These are phyloP conservation scores for Cinchona pubescens DNA, from an alignment of 257 asterid species.

Conservation along the genomic window DNA sequence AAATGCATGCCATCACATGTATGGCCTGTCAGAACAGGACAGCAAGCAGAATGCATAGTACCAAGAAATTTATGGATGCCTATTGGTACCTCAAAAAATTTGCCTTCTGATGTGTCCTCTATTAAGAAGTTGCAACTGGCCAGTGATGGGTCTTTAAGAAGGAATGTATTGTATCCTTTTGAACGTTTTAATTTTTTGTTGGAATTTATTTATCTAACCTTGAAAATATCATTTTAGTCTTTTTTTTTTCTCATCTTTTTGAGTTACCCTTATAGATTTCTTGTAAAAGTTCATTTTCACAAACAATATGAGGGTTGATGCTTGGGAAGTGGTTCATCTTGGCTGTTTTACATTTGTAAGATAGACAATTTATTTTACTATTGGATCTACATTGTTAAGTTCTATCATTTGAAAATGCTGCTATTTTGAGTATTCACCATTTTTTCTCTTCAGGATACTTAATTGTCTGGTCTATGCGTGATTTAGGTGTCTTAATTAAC, in stretches of 20 bases:
- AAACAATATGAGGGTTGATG: neutral
- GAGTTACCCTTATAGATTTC: neutral
- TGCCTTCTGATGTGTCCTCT: constrained; percentile 73
- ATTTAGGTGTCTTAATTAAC: neutral
- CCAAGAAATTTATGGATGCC: constrained; percentile 48
- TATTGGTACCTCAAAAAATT: constrained; percentile 19
- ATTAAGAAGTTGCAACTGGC: constrained; percentile 43
- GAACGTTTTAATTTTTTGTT: neutral
- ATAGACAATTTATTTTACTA: neutral
- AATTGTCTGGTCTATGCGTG: neutral
- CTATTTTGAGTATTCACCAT: neutral
- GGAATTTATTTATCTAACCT: neutral
- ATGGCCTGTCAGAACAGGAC: constrained; percentile 50
- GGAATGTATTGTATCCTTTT: constrained; percentile 74
- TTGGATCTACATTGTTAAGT: neutral
- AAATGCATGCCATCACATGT: constrained; percentile 39
- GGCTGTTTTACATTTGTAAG: neutral
- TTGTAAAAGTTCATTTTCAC: no score
- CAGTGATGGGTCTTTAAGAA: constrained; percentile 32
- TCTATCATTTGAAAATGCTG: neutral
- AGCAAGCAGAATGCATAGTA: constrained; percentile 31
- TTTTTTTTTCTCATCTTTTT: neutral
- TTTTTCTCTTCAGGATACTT: neutral
- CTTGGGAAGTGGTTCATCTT: constrained; percentile 1
- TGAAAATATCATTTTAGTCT: no score